Base-by-base conservation (phyloP, 148 eudicot genomes). In the Amaranthus cruentus region DNA sequence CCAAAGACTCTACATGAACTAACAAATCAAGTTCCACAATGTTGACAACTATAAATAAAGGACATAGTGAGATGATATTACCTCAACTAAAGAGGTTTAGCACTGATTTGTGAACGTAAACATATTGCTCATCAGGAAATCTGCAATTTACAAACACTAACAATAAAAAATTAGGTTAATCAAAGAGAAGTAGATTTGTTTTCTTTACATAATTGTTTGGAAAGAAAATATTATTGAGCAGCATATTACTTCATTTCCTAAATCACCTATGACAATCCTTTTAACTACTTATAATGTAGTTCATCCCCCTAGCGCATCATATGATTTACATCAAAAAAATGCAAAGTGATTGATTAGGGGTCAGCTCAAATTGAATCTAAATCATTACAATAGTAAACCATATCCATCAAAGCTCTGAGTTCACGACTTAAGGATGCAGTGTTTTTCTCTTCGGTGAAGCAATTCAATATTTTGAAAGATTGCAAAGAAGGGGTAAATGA, bases 101-200 rank as follows among this genome's bases (percentile, higher is more conserved):
- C 12, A 65, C 42, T 13, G 57, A 57, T 50, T 1, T 11, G 47
- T 7, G 47, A 53, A 62, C 7, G 9, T 6, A 43, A 38, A 52
- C 76, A 62, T 47, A 38, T 8, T 57, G 60, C 55, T 71, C 52
- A 66, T 0, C 9, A 47, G 55, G 62, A 71, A 47, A 72, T 71
- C 71, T 77, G 75, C 75, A 71, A 50, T 62, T 47, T 15, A 55
- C 42, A 63, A 70, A 38, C 47, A 61, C 56, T n/a, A 69, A 6
- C 52, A 61, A 6, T 8, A 1, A 1, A 52, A 69, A 4, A 21
- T 47, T 12, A 52, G 7, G 60, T 9, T 15, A 70, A 28, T 51
- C 54, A 58, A 13, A 52, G 13, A 51, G 46, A 12, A 58, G 42
- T 6, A 38, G 6, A 64, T 9, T 47, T 8, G 10, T 6, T 12